These are phyloP conservation scores for Exophiala sp. DNA, from an alignment of 2,329 filamentous ascomycete species.

Conservation along the genomic window DNA sequence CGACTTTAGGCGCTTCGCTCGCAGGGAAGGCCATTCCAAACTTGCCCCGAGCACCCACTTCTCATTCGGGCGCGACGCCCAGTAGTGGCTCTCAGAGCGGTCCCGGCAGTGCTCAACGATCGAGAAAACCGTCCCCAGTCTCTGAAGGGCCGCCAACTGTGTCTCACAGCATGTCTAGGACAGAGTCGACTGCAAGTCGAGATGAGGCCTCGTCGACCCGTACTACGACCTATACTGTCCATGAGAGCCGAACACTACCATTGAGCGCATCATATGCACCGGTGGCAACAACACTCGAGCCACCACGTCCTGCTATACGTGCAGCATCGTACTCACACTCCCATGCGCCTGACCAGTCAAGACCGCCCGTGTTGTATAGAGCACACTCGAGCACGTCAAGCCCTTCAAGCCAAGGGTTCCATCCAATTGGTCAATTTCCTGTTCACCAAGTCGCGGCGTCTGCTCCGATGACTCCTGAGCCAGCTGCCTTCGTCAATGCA, in stretches of 20 bases:
- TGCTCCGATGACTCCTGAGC: constrained; percentile 12
- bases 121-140: constrained; percentile 22
- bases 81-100: constrained; percentile 19
- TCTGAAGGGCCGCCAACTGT: constrained; percentile 9
- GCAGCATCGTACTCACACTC: constrained; percentile 23
- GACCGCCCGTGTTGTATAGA: constrained; percentile 13
- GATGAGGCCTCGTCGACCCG: constrained; percentile 11
- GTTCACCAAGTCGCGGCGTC: constrained; percentile 8
- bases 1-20: constrained; percentile 24
- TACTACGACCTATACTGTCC: constrained; percentile 15
- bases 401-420: constrained; percentile 4
- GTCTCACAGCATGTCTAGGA: constrained; percentile 10
- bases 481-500: neutral
- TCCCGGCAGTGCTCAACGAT: constrained; percentile 20
- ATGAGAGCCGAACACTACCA: constrained; percentile 15
- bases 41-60: constrained; percentile 21
- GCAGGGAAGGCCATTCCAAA: constrained; percentile 23
- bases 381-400: constrained; percentile 12
- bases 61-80: constrained; percentile 14
- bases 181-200: constrained; percentile 14
- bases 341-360: constrained; percentile 15
- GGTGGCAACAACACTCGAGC: constrained; percentile 5
- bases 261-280: constrained; percentile 10
- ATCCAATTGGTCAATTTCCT: constrained; percentile 7
- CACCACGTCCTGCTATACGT: constrained; percentile 13